phyloP scores from a whole-genome alignment of 2,329 filamentous ascomycete species.

The Cercospora sojina region DNA sequence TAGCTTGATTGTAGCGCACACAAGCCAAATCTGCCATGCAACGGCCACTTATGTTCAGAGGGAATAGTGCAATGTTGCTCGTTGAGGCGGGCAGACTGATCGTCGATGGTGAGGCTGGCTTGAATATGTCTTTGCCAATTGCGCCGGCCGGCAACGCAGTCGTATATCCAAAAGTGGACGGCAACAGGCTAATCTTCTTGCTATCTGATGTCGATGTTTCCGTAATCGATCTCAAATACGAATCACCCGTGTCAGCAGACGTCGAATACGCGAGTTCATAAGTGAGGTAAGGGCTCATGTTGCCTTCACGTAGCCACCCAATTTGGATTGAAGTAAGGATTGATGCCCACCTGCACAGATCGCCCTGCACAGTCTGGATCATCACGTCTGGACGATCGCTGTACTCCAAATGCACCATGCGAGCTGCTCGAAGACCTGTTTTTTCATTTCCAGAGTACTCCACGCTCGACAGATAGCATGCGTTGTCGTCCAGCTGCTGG shows the following conservation, averaged over 20 bases:
- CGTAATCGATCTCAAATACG: neutral
- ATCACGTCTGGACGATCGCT: neutral
- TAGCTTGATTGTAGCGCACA: neutral
- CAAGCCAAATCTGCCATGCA: neutral
- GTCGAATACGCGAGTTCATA: neutral
- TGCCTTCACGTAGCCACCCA: neutral
- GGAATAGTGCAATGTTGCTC: neutral
- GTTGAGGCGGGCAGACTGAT: neutral
- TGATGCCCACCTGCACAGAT: neutral
- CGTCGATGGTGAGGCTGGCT: neutral
- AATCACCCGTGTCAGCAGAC: neutral
- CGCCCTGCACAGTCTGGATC: neutral
- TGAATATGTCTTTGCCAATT: neutral
- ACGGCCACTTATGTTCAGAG: neutral
- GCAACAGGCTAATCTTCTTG: neutral
- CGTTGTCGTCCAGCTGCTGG: neutral
- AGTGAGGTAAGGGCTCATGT: neutral
- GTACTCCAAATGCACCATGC: neutral
- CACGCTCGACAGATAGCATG: neutral
- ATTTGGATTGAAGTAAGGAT: neutral
- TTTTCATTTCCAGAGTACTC: neutral
- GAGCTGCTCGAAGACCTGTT: neutral
- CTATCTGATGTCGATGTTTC: neutral
- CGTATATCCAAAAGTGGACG: neutral
- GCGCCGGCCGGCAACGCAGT: neutral